Conservation (phyloP, 208 protist genomes). For the Trypanosomatidae sp. region DNA sequence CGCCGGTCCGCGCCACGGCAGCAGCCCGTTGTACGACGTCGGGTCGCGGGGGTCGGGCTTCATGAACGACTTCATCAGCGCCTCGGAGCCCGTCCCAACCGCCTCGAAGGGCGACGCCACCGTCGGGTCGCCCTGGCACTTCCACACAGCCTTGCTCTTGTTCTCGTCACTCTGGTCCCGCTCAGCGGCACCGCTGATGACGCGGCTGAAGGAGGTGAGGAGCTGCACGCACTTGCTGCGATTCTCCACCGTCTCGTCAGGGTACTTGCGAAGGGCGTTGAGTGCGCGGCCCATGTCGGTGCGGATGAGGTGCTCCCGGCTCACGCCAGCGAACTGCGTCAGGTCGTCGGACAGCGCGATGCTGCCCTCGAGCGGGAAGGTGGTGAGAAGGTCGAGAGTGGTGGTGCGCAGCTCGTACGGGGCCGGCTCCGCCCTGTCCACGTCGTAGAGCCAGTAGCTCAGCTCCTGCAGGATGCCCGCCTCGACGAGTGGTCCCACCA, state of each 20-base stretch:
- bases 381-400: slow-evolving; percentile 66
- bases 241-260: slow-evolving; percentile 56
- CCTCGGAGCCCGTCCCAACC: slow-evolving; percentile 65
- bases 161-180: slow-evolving; percentile 21
- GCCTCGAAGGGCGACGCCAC: slow-evolving; percentile 72
- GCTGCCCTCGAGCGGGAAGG: slow-evolving; percentile 57
- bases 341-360: slow-evolving; percentile 38
- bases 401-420: slow-evolving; percentile 72
- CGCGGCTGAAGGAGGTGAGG: slow-evolving; percentile 65
- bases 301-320: slow-evolving; percentile 59
- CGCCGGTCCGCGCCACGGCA: slow-evolving; percentile 56
- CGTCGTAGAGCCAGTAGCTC: slow-evolving; percentile 79
- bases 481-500: slow-evolving; percentile 54
- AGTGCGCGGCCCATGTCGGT: slow-evolving; percentile 71
- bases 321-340: slow-evolving; percentile 57
- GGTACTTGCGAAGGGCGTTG: slow-evolving; percentile 62
- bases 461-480: slow-evolving; percentile 76
- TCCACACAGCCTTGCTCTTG: slow-evolving; percentile 45
- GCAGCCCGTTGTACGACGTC: slow-evolving; percentile 69
- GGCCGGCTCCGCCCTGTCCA: slow-evolving; percentile 44
- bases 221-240: slow-evolving; percentile 66
- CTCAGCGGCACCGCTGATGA: slow-evolving; percentile 28
- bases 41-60: slow-evolving; percentile 80
- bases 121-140: slow-evolving; percentile 55
- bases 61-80: slow-evolving; percentile 61